phyloP scores from a whole-genome alignment of 208 protist genomes.

The Naegleria lovaniensis region DNA sequence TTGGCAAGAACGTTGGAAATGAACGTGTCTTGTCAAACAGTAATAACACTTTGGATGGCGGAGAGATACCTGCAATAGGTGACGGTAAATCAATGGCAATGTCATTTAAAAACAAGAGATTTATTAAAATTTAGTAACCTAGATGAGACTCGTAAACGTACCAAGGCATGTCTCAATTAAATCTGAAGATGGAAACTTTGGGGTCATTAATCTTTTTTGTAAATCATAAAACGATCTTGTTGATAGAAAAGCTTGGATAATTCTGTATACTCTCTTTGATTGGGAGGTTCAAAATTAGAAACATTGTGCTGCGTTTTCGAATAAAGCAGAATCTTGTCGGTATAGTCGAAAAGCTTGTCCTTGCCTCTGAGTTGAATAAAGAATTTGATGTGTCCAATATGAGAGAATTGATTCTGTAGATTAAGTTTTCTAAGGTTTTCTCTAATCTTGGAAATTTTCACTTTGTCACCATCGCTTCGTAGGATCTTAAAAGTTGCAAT shows the following conservation, averaged over 20 bases:
- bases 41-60: no score
- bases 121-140: no score
- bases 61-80: no score
- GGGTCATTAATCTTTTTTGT: background rate
- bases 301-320: background rate
- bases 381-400: constrained; percentile 1
- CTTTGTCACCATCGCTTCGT: background rate
- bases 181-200: no score
- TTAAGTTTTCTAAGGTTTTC: background rate
- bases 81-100: no score
- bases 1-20: no score
- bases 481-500: background rate
- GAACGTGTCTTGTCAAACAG: no score
- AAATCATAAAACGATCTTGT: background rate
- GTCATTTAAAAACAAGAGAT: no score
- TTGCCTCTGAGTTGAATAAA: background rate
- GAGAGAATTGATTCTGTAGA: background rate
- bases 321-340: background rate
- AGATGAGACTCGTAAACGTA: no score
- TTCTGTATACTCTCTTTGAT: background rate
- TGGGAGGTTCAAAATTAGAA: background rate
- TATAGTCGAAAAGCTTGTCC: background rate
- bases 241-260: background rate
- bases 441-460: background rate
- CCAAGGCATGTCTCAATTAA: no score